Conservation (phyloP, 2,329 filamentous ascomycete species). For the Aureobasidium sp. region DNA sequence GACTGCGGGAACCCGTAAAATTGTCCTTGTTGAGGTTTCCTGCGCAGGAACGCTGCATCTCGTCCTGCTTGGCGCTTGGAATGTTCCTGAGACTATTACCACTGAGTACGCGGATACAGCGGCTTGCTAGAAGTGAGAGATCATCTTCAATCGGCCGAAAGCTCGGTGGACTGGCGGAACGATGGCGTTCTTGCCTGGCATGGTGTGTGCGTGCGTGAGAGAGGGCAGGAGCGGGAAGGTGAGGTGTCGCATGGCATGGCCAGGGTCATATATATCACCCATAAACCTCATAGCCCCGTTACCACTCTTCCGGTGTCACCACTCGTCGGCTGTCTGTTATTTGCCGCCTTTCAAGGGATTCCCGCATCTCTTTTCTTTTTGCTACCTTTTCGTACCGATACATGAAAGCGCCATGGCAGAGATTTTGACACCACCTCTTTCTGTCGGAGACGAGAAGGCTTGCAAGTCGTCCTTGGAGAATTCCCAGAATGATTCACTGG, state of each 20-base stretch:
- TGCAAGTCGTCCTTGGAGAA: background rate
- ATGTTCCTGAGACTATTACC: too few relatives aligned
- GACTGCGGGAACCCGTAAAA: slow-evolving; percentile 2
- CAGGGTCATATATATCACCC: background rate
- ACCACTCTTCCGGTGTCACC: background rate
- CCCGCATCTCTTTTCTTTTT: background rate
- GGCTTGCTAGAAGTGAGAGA: background rate
- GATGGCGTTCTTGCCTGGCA: slow-evolving; percentile 9
- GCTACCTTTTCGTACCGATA: background rate
- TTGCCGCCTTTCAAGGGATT: background rate
- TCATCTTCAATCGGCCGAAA: background rate
- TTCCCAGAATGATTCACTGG: background rate
- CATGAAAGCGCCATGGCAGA: background rate
- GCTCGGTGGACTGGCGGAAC: background rate
- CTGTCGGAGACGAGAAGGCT: slow-evolving; percentile 4
- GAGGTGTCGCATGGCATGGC: slow-evolving; percentile 4
- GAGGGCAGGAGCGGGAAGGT: background rate
- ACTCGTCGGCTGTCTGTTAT: slow-evolving; percentile 2
- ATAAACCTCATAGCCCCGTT: background rate
- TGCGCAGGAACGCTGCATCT: background rate
- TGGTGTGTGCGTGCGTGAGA: background rate
- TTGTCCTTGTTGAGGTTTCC: background rate
- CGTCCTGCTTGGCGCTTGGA: background rate
- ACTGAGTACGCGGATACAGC: background rate
- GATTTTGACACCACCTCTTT: background rate